phyloP scores from a whole-genome alignment of 306 rosid species.

The Astragalus membranaceus region DNA sequence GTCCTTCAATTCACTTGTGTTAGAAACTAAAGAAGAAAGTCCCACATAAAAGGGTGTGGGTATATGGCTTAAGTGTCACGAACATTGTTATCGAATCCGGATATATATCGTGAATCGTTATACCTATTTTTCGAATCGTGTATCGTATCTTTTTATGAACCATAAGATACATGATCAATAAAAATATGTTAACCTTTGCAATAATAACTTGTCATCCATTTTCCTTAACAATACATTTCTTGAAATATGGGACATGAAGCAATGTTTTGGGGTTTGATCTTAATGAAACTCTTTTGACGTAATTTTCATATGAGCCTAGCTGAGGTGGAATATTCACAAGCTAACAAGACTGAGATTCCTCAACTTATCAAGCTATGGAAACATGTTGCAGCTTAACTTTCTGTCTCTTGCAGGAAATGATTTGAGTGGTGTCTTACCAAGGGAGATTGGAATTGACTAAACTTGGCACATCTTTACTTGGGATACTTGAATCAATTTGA shows the following conservation, averaged over 20 bases:
- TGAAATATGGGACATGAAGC: slow-evolving; percentile 5
- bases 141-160: no score
- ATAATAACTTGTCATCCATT: neutral
- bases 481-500: slow-evolving; percentile 71
- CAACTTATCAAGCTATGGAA: slow-evolving; percentile 57
- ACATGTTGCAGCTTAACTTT: slow-evolving; percentile 37
- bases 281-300: neutral
- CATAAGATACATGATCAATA: no score
- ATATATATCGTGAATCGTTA: no score
- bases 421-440: slow-evolving; percentile 51
- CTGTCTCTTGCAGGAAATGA: slow-evolving; percentile 65
- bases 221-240: neutral
- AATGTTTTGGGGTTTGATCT: neutral
- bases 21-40: neutral
- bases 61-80: no score
- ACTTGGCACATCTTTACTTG: slow-evolving; percentile 47
- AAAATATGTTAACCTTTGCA: neutral
- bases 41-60: no score
- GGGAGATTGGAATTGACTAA: slow-evolving; percentile 59
- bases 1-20: neutral
- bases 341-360: slow-evolving; percentile 42
- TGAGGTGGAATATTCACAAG: slow-evolving; percentile 41
- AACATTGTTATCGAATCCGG: no score
- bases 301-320: neutral
- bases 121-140: no score